Evolutionary conservation across 441 rosid species (phyloP).

Genomic region (Jatropha podagrica): DNA sequence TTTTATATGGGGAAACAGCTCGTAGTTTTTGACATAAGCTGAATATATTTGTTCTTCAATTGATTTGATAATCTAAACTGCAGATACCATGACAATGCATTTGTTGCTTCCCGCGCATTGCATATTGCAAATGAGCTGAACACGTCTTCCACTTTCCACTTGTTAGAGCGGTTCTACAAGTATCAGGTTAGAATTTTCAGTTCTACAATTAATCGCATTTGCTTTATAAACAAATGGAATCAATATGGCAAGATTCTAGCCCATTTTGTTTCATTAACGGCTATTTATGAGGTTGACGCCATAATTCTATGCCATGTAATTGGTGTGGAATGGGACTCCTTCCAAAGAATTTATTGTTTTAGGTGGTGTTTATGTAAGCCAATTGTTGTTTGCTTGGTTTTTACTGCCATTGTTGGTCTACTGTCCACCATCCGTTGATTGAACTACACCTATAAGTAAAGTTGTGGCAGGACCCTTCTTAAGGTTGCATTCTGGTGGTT

Average conservation of each 20-base stretch:
- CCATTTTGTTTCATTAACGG: neutral
- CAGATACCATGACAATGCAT: conserved; percentile 88
- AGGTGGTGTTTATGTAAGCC: neutral
- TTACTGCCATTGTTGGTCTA: neutral
- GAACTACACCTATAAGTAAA: neutral
- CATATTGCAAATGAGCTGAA: conserved; percentile 61
- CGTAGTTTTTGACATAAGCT: neutral
- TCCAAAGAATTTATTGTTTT: neutral
- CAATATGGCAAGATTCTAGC: neutral
- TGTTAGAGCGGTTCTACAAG: conserved; percentile 63
- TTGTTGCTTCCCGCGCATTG: conserved; percentile 66
- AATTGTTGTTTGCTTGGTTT: neutral
- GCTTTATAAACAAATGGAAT: neutral
- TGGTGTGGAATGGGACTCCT: no score
- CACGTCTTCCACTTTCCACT: conserved; percentile 53
- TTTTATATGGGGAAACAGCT: no score
- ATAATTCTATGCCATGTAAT: neutral
- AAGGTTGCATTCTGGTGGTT: neutral
- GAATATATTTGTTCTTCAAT: neutral
- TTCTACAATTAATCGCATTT: no score
- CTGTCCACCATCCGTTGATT: neutral
- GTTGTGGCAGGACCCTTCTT: neutral
- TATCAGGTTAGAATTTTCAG: conserved; percentile 50
- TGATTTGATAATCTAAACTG: conserved; percentile 14
- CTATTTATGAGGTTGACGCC: neutral